Percentiles rank a stretch among this genome's conserved stretches.
These are phyloP conservation scores for Chaetomiaceae sp. DNA, from an alignment of 2,329 filamentous ascomycete genomes.

Conservation along the genomic window DNA sequence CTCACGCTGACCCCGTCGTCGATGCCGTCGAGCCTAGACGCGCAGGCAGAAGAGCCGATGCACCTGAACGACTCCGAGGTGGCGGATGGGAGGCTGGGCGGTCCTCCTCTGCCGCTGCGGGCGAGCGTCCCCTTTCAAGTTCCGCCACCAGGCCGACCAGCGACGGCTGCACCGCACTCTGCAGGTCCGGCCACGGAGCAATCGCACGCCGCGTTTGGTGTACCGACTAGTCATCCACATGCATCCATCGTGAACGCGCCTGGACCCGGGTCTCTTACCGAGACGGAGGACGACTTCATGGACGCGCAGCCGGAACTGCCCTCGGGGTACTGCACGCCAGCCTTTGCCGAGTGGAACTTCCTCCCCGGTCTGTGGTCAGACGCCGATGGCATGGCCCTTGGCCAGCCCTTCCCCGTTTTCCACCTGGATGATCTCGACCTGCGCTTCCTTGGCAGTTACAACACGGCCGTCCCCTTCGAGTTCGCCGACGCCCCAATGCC, in stretches of 20 bases:
- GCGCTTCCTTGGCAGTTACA: background rate
- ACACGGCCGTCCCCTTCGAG: background rate
- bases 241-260: too few relatives aligned
- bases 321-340: slow-evolving; percentile 1
- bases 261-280: too few relatives aligned
- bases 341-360: slow-evolving; percentile 6
- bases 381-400: background rate
- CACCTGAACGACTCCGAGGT: background rate
- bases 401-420: slow-evolving; percentile 2
- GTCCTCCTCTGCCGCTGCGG: too few relatives aligned
- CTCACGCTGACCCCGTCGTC: background rate
- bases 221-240: too few relatives aligned
- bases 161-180: too few relatives aligned
- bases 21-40: background rate
- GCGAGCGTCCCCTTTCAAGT: too few relatives aligned
- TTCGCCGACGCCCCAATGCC: background rate
- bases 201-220: too few relatives aligned
- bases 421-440: slow-evolving; percentile 2
- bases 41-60: background rate
- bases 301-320: background rate
- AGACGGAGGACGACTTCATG: slow-evolving; percentile 1
- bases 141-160: too few relatives aligned
- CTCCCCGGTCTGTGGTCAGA: slow-evolving; percentile 4
- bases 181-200: too few relatives aligned
- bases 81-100: background rate